These are phyloP conservation scores for Curvularia lunata DNA, from an alignment of 2,329 filamentous ascomycete species.

Conservation along the genomic window DNA sequence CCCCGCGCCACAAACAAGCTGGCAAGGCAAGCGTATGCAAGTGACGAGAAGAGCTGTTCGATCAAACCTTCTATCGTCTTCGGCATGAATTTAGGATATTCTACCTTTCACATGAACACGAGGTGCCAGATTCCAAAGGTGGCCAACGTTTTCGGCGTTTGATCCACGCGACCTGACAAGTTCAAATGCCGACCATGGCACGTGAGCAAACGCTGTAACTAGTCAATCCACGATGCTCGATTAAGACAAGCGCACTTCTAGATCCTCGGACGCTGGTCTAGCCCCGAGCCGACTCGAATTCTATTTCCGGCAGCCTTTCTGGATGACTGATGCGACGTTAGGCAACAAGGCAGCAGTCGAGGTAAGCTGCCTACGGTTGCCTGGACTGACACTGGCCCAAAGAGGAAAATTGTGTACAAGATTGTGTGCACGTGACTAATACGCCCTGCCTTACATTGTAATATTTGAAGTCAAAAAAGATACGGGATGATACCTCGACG, in stretches of 20 bases:
- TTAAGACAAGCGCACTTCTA: neutral
- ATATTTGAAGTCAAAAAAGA: neutral
- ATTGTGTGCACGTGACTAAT: neutral
- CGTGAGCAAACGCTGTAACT: conserved; percentile 11
- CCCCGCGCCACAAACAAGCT: neutral
- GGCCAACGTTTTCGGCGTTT: conserved; percentile 10
- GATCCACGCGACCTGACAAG: neutral
- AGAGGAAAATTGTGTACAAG: neutral
- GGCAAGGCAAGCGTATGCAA: neutral
- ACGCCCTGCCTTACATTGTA: neutral
- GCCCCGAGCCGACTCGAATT: neutral
- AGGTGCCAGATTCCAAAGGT: neutral
- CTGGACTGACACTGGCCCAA: neutral
- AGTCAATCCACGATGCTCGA: neutral
- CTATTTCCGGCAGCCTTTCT: neutral
- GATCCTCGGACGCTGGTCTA: neutral
- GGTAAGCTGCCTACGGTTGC: conserved; percentile 1
- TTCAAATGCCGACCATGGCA: conserved; percentile 22
- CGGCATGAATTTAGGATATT: neutral
- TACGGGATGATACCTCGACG: neutral
- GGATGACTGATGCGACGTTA: neutral
- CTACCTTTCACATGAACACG: neutral
- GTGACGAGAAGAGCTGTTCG: neutral
- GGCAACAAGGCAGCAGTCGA: conserved; percentile 14
- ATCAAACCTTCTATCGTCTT: too few species aligned